A percentile compares a stretch with the other conserved stretches of the same genome.
phyloP scores from a whole-genome alignment of 176 grass and related monocot genomes.

The Cenchrus americanus region DNA sequence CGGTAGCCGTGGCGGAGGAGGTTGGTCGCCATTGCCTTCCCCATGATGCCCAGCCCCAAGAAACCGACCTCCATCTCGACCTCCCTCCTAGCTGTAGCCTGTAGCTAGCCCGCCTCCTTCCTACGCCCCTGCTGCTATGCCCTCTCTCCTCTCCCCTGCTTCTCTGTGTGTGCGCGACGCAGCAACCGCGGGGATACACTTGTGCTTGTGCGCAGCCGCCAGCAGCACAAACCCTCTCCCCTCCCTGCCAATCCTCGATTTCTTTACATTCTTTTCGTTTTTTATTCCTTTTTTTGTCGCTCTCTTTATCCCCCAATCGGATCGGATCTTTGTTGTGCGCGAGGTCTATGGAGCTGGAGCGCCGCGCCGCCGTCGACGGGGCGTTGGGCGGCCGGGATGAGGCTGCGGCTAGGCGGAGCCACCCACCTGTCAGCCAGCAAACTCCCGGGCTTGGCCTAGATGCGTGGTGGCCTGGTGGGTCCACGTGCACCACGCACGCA shows the following conservation, averaged over 20 bases:
- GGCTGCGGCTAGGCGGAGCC: neutral
- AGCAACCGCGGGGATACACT: conserved; percentile 8
- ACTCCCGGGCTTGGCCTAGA: neutral
- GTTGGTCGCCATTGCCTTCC: conserved; percentile 91
- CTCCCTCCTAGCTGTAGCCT: neutral
- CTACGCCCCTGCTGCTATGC: neutral
- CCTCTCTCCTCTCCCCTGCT: neutral
- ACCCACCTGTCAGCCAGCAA: neutral
- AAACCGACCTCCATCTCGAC: conserved; percentile 91
- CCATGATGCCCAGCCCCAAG: conserved; percentile 93
- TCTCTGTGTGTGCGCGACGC: neutral
- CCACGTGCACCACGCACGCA: neutral
- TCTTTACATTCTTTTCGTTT: neutral
- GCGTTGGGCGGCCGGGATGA: neutral
- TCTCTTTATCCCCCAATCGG: neutral
- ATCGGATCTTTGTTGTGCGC: neutral
- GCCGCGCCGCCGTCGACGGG: neutral
- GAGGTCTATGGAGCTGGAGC: neutral
- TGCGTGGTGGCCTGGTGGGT: neutral
- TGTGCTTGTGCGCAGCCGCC: conserved; percentile 18
- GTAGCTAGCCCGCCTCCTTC: too few relatives aligned
- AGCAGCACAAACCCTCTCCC: neutral
- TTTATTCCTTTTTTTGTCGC: neutral
- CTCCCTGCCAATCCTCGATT: conserved; percentile 30
- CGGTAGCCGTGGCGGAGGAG: conserved; percentile 79